Base-by-base conservation (phyloP, 306 rosid genomes). In the Mucuna pruriens region DNA sequence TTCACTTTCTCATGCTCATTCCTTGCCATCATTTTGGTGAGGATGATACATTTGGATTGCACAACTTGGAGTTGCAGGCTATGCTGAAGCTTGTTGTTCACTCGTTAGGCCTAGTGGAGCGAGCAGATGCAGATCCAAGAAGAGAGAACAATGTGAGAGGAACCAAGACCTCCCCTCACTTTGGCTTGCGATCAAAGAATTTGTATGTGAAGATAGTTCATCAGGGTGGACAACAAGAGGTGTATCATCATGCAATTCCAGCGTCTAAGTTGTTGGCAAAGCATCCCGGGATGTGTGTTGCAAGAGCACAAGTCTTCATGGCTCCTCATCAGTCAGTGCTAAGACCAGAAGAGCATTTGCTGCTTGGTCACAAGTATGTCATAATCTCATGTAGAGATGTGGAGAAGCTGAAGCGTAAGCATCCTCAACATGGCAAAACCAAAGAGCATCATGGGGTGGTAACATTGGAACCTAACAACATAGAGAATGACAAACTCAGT, bases 351-450 rank as follows among this genome's bases (percentile, higher is more conserved):
- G 90, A 87, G 51, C 13, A 33, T 49, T 87, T 93, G 26, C 19
- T 85, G 17, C 87, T 87, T 31, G 91, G 98, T 60, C 89, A 91
- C 46, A 90, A 90, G 78, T 93, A 91, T 48, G 69, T 81, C 40
- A 82, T 90, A 7, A 40, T 91, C 29, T 87, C 90, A 7, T 75
- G 66, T 33, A 63, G 71, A 2, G 85, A 88, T 3, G 82, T 83
- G 1, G 85, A 84, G 68, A 93, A 91, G 68, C 87, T 93, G 49
- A 87, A 79, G 91, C 82, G 39, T 17, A 88, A 82, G 61, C 74
- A 82, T 69, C 64, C 57, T 20, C 83, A 61, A 34, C 79, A 80
- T 25, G 75, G 20, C 38, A 54, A 80, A 44, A 45, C 61, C 67
- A n/a, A 5, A 20, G 71, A 22, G 77, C 40, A 44, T 23, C 38